phyloP scores from a whole-genome alignment of 805 yeast genomes.

The Suhomyces sp. region DNA sequence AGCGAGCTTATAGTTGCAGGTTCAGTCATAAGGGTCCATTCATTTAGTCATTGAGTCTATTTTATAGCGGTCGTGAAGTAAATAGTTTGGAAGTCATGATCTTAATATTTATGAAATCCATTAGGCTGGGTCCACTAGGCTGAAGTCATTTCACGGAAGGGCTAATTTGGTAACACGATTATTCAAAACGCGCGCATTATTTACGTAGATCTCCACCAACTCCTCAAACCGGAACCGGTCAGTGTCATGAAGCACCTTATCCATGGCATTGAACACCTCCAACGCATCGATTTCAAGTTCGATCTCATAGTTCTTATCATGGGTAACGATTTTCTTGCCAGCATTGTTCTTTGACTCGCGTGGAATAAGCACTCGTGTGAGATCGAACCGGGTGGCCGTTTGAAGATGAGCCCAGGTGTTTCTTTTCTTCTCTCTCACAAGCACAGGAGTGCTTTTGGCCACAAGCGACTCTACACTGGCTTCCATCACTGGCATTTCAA shows the following conservation, averaged over 20 bases:
- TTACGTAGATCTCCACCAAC: conserved; percentile 53
- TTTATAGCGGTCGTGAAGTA: background rate
- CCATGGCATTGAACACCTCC: conserved; percentile 42
- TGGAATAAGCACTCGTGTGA: conserved; percentile 56
- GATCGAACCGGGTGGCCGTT: conserved; percentile 69
- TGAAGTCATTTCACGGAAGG: too few relatives aligned
- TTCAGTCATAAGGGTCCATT: background rate
- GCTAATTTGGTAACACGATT: conserved; percentile 44
- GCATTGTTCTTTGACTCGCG: conserved; percentile 32
- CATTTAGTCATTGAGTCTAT: background rate
- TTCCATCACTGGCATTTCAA: conserved; percentile 72
- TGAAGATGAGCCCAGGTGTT: conserved; percentile 67
- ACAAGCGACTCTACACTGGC: conserved; percentile 50
- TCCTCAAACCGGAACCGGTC: conserved; percentile 60
- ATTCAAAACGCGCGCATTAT: conserved; percentile 51
- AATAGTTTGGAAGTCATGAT: background rate
- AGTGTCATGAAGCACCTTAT: conserved; percentile 35
- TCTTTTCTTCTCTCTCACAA: conserved; percentile 70
- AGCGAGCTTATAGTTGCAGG: too few relatives aligned
- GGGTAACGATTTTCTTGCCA: conserved; percentile 36
- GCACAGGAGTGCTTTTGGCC: conserved; percentile 47
- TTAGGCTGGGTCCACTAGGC: too few relatives aligned
- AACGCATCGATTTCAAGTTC: conserved; percentile 41
- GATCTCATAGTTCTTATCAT: conserved; percentile 36
- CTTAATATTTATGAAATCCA: too few relatives aligned